These are phyloP conservation scores for Phyllachora maydis DNA, from an alignment of 2,329 filamentous ascomycete species.

Conservation along the genomic window DNA sequence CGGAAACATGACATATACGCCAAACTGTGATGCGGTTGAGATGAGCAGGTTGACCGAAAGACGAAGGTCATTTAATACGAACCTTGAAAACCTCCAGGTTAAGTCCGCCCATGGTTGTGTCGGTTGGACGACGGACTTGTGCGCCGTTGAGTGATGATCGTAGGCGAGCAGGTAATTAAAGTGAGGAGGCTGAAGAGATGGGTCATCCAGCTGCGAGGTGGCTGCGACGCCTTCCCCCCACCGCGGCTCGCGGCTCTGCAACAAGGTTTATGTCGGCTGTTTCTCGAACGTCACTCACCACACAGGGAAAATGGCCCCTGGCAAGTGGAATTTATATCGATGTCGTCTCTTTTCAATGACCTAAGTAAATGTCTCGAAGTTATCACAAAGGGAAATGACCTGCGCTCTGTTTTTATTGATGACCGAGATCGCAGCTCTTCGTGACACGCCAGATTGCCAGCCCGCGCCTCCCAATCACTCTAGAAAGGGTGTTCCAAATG, in stretches of 20 bases:
- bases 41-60: neutral
- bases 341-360: too few species aligned
- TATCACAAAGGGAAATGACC: neutral
- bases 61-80: conserved; percentile 7
- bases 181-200: too few species aligned
- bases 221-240: too few species aligned
- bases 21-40: conserved; percentile 75
- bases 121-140: neutral
- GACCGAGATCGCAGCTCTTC: conserved; percentile 39
- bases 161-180: too few species aligned
- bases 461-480: conserved; percentile 44
- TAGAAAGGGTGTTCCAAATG: conserved; percentile 45
- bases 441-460: conserved; percentile 43
- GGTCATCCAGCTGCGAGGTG: too few species aligned
- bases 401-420: neutral
- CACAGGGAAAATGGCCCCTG: conserved; percentile 1
- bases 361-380: neutral
- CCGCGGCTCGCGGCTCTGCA: too few species aligned
- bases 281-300: conserved; percentile 1
- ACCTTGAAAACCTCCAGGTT: conserved; percentile 96
- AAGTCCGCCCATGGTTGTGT: conserved; percentile 46
- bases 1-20: conserved; percentile 96
- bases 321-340: conserved; percentile 1
- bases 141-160: conserved; percentile 1
- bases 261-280: too few species aligned